phyloP scores from a whole-genome alignment of 2,329 filamentous ascomycete genomes.

The Drechslerella coelobrocha region DNA sequence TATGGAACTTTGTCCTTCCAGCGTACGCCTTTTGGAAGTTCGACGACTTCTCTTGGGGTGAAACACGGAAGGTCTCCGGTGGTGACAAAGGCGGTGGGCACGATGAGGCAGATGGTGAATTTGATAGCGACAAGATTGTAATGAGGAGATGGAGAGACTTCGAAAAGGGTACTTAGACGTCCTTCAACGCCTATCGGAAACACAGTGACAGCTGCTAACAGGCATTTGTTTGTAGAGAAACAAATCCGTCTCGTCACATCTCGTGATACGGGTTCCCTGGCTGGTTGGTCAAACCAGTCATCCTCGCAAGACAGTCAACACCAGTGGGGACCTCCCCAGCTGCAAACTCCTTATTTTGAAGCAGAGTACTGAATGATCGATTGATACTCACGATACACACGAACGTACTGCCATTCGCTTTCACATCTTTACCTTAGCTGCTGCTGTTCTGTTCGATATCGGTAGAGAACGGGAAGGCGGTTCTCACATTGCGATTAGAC shows the following conservation, averaged over 20 bases:
- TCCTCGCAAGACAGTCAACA: conserved; percentile 47
- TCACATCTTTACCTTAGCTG: conserved; percentile 46
- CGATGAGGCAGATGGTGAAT: conserved; percentile 84
- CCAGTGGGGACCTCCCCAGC: conserved; percentile 49
- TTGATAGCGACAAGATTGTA: conserved; percentile 97
- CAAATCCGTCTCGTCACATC: conserved; percentile 31
- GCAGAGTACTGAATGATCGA: conserved; percentile 48
- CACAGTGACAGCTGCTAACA: conserved; percentile 3
- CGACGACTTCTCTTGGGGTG: conserved; percentile 99
- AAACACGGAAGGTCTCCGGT: conserved; percentile 94
- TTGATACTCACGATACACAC: conserved; percentile 47
- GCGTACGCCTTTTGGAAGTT: conserved; percentile 99
- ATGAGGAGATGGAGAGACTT: conserved; percentile 99
- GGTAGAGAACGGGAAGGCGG: conserved; percentile 27
- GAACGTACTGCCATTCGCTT: conserved; percentile 47
- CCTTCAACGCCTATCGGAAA: background rate
- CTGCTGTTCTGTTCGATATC: conserved; percentile 35
- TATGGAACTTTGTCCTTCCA: conserved; percentile 97
- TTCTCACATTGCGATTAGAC: conserved; percentile 48
- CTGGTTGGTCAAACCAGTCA: conserved; percentile 49
- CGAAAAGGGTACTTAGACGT: conserved; percentile 68
- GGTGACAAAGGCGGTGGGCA: conserved; percentile 59
- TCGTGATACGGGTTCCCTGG: conserved; percentile 45
- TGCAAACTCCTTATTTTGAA: conserved; percentile 49
- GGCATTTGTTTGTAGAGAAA: conserved; percentile 28